phyloP scores from a whole-genome alignment of 148 eudicot genomes.

The Fagopyrum tataricum region DNA sequence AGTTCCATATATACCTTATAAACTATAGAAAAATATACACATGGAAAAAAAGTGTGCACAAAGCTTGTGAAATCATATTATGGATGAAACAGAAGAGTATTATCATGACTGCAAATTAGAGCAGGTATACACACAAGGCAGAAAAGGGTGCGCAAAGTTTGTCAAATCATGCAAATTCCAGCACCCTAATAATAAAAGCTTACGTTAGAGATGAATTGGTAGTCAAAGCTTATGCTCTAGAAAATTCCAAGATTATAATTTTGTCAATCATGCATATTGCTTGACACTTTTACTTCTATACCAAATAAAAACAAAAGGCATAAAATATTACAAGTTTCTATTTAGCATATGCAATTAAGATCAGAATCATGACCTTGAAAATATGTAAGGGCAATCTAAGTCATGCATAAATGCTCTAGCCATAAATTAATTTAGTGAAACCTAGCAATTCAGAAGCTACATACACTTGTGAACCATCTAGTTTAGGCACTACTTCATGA shows the following conservation, averaged over 20 bases:
- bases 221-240: neutral
- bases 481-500: neutral
- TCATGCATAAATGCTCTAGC: neutral
- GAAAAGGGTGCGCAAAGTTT: neutral
- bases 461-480: neutral
- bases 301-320: conserved; percentile 25
- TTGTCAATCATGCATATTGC: too few relatives aligned
- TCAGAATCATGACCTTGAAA: too few relatives aligned
- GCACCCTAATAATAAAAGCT: too few relatives aligned
- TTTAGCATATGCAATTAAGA: neutral
- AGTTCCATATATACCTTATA: too few relatives aligned
- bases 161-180: too few relatives aligned
- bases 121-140: neutral
- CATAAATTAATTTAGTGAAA: neutral
- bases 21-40: too few relatives aligned
- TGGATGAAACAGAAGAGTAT: neutral
- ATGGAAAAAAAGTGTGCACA: too few relatives aligned
- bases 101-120: neutral
- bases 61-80: neutral
- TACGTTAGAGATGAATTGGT: neutral
- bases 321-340: neutral
- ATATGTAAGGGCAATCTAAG: too few relatives aligned
- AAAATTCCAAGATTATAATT: neutral
- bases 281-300: conserved; percentile 64
- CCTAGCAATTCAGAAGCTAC: neutral